Conservation (phyloP, 2,329 filamentous ascomycete genomes). For the Mycosphaerelloides madeirae region DNA sequence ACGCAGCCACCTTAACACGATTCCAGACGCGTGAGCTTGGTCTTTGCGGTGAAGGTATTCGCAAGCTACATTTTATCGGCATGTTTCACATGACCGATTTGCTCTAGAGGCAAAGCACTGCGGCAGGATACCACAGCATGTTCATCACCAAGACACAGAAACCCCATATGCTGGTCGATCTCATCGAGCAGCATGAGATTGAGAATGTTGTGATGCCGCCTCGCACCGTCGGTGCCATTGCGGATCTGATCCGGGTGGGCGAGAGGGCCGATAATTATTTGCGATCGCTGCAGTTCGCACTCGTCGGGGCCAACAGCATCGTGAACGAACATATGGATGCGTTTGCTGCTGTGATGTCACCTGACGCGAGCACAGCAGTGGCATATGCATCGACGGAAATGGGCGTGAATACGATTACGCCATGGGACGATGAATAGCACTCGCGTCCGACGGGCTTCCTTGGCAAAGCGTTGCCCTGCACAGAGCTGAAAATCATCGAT, state of each 20-base stretch:
- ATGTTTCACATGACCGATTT: neutral
- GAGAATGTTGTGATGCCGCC: neutral
- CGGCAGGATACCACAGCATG: neutral
- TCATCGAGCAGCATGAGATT: neutral
- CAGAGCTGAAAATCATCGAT: constrained; percentile 1
- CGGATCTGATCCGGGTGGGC: neutral
- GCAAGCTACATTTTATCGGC: neutral
- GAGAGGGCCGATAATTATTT: neutral
- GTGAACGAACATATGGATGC: neutral
- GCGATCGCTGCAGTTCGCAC: neutral
- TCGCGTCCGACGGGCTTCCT: neutral
- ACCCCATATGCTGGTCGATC: neutral
- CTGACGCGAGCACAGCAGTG: neutral
- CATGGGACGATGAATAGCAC: neutral
- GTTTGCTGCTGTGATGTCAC: neutral
- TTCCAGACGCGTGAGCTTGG: neutral
- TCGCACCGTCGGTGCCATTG: neutral
- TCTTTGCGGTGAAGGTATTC: neutral
- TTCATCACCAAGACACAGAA: neutral
- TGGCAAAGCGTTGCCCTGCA: constrained; percentile 14
- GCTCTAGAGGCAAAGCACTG: neutral
- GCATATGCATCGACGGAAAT: neutral
- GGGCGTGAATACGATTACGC: neutral
- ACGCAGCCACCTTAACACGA: neutral
- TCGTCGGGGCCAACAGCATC: neutral